Percentiles rank a stretch among this genome's conserved stretches.
Evolutionary conservation across 2,329 filamentous ascomycete genomes (phyloP).

Genomic region (Penicillium griseofulvum): DNA sequence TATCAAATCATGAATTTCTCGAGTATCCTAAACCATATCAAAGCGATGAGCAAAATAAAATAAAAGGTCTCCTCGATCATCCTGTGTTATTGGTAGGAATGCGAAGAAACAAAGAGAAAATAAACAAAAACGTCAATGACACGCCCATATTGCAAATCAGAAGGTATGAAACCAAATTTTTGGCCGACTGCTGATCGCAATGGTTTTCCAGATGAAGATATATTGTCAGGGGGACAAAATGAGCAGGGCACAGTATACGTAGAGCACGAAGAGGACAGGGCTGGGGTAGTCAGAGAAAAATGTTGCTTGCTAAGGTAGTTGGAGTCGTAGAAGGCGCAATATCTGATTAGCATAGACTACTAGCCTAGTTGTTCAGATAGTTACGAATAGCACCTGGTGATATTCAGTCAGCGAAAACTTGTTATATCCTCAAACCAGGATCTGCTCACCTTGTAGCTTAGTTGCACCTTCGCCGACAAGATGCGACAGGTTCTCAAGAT

Average conservation of each 20-base stretch:
- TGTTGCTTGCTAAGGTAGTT: slow-evolving; percentile 22
- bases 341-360: slow-evolving; percentile 3
- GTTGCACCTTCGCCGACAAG: slow-evolving; percentile 81
- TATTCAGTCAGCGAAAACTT: slow-evolving; percentile 9
- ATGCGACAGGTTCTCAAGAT: slow-evolving; percentile 83
- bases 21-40: slow-evolving; percentile 25
- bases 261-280: slow-evolving; percentile 2
- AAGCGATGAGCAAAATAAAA: slow-evolving; percentile 12
- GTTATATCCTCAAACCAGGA: background rate
- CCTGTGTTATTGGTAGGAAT: slow-evolving; percentile 10
- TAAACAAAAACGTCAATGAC: slow-evolving; percentile 8
- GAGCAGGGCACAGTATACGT: slow-evolving; percentile 14
- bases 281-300: slow-evolving; percentile 18
- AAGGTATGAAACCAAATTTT: slow-evolving; percentile 12
- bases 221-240: slow-evolving; percentile 3
- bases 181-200: slow-evolving; percentile 5
- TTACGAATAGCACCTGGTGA: slow-evolving; percentile 46
- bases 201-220: slow-evolving; percentile 5
- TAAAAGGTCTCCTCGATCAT: slow-evolving; percentile 7
- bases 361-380: slow-evolving; percentile 49
- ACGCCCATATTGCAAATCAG: slow-evolving; percentile 9
- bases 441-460: slow-evolving; percentile 67
- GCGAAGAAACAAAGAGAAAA: slow-evolving; percentile 5
- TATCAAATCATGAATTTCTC: slow-evolving; percentile 21
- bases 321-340: slow-evolving; percentile 13